Evolutionary conservation across 306 rosid genomes (phyloP), one percentile per base, ranked within the genome.

Genomic region (Crotalaria pallida): DNA sequence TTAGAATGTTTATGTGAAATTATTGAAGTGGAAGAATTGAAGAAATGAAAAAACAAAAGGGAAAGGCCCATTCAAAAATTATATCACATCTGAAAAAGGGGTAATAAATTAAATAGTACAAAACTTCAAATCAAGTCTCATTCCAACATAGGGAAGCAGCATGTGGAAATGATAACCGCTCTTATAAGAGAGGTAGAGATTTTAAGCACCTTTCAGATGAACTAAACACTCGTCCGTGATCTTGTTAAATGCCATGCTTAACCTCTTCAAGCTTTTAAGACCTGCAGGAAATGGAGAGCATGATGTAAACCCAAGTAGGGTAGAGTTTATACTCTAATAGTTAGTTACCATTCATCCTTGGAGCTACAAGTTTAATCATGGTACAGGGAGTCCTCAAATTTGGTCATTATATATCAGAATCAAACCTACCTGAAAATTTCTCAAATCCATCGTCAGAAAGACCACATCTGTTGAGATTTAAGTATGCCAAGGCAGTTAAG

Each of bases 401-500:
- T 57, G 61, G 71, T 43, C 18, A 69, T 55, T 17, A 49, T 15
- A 79, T 58, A 51, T 61, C 27, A 36, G n/a, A 65, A 9, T 52
- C 40, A 38, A 75, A 82, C 85, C 88, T 78, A 94, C 99, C 79
- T 40, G 95, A 80, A 80, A 94, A 72, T 33, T 77, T 79, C 79
- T 88, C 89, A 61, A 89, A 88, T 29, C 90, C 95, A 58, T 80
- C 84, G 45, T 88, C 95, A 50, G 91, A 55, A 24, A 94, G 80
- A 71, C 75, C 74, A 38, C 95, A 94, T 83, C 99, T 82, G 80
- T 88, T 88, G 65, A 94, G 91, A 79, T 94, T 94, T 78, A 94
- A 84, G 88, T 74, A 88, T 68, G 72, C 82, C 77, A 94, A 80
- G 29, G 85, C 72, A 38, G 81, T 75, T 67, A 84, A 83, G 67